These are phyloP conservation scores for Daedaleopsis sinensis DNA, from an alignment of 768 basidiomycete species.

Conservation along the genomic window DNA sequence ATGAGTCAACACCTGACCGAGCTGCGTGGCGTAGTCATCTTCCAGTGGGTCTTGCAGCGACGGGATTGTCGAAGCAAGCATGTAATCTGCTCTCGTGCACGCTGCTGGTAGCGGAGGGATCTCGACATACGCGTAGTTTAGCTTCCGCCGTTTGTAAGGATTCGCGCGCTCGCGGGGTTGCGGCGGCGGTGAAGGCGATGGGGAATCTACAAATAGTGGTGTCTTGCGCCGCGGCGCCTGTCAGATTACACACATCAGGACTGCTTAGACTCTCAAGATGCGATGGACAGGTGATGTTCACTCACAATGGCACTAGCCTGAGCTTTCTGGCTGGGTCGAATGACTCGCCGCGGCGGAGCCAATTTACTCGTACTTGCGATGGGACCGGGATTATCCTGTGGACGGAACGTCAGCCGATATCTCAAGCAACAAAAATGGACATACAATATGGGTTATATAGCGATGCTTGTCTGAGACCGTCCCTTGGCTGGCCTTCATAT, in stretches of 20 bases:
- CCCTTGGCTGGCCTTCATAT: background rate
- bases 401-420: background rate
- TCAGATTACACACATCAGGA: background rate
- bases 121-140: background rate
- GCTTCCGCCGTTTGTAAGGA: constrained; percentile 2
- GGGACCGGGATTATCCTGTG: background rate
- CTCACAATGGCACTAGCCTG: background rate
- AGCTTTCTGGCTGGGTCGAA: background rate
- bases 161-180: background rate
- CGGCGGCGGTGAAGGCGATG: background rate
- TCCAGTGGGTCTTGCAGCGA: background rate
- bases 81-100: background rate
- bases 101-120: constrained; percentile 3
- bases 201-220: background rate
- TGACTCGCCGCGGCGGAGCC: no score
- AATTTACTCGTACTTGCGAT: background rate
- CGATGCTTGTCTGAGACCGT: constrained; percentile 3
- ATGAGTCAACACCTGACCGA: background rate
- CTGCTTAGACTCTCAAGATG: background rate
- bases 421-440: background rate
- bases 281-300: background rate
- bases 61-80: background rate
- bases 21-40: background rate
- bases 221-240: background rate
- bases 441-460: constrained; percentile 8